Evolutionary conservation across 352 stramenopile species (phyloP).

Genomic region (Albugo laibachii): DNA sequence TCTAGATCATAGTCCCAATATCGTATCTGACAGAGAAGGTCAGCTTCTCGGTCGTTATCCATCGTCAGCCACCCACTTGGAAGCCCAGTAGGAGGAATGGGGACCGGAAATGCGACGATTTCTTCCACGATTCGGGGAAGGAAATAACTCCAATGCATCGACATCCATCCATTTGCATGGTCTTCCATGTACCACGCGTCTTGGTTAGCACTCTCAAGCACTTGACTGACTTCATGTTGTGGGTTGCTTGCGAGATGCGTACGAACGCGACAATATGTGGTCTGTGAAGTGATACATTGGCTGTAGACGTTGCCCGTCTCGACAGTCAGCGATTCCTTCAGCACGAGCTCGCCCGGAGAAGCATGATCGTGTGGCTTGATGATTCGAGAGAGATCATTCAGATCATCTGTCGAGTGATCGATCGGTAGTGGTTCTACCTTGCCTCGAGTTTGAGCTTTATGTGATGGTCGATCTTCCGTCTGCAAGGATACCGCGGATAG

Average conservation of each 20-base stretch:
- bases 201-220: too few species aligned
- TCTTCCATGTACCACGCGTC: slow-evolving; percentile 19
- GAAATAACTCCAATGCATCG: slow-evolving; percentile 64
- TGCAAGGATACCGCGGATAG: too few species aligned
- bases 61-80: slow-evolving; percentile 32
- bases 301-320: slow-evolving; percentile 15
- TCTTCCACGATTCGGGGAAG: slow-evolving; percentile 30
- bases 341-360: slow-evolving; percentile 35
- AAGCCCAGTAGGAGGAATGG: slow-evolving; percentile 31
- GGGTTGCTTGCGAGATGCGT: too few species aligned
- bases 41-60: slow-evolving; percentile 9
- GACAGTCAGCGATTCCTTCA: slow-evolving; percentile 39
- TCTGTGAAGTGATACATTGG: background rate
- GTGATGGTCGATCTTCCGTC: too few species aligned
- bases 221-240: too few species aligned
- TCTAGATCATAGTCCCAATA: slow-evolving; percentile 36
- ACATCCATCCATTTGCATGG: slow-evolving; percentile 22
- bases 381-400: slow-evolving; percentile 29
- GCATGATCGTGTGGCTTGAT: slow-evolving; percentile 20
- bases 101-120: slow-evolving; percentile 32
- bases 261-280: too few species aligned
- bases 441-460: too few species aligned
- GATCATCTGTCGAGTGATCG: slow-evolving; percentile 21
- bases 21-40: slow-evolving; percentile 51
- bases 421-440: background rate